A percentile compares a stretch with the other conserved stretches of the same genome.
These are phyloP conservation scores for Geoglossum cookeanum DNA, from an alignment of 2,329 filamentous ascomycete species.

Conservation along the genomic window DNA sequence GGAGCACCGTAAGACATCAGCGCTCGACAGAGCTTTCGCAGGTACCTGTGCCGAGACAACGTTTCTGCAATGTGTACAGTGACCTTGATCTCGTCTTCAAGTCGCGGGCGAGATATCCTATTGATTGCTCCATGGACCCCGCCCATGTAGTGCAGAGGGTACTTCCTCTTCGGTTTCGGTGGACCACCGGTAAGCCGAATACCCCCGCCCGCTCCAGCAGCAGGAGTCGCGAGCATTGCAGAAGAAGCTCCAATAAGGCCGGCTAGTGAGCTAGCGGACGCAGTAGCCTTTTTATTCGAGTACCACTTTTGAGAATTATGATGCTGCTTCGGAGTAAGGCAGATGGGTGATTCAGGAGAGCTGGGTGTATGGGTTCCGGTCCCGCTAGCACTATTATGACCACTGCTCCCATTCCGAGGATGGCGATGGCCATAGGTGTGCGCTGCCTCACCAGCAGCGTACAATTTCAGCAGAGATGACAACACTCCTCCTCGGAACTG, in stretches of 20 bases:
- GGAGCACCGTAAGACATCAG: slow-evolving; percentile 84
- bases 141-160: background rate
- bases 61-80: slow-evolving; percentile 46
- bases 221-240: slow-evolving; percentile 10
- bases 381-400: background rate
- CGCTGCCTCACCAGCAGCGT: slow-evolving; percentile 19
- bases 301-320: slow-evolving; percentile 12
- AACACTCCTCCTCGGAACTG: slow-evolving; percentile 58
- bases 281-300: slow-evolving; percentile 6
- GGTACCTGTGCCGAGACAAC: slow-evolving; percentile 61
- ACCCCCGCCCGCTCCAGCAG: background rate
- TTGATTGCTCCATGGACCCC: slow-evolving; percentile 9
- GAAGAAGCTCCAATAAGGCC: slow-evolving; percentile 10
- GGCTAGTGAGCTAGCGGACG: slow-evolving; percentile 8
- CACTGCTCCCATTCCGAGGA: background rate
- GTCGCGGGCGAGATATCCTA: slow-evolving; percentile 11
- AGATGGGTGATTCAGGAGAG: slow-evolving; percentile 4
- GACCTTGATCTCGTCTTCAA: slow-evolving; percentile 35
- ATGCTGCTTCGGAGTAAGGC: slow-evolving; percentile 6
- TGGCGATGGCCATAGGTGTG: slow-evolving; percentile 1
- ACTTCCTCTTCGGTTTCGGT: slow-evolving; percentile 9
- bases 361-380: background rate
- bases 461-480: slow-evolving; percentile 51
- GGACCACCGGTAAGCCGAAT: slow-evolving; percentile 1
- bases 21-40: slow-evolving; percentile 66